phyloP scores from a whole-genome alignment of 129 eudicot species.

The Flaveria bidentis region DNA sequence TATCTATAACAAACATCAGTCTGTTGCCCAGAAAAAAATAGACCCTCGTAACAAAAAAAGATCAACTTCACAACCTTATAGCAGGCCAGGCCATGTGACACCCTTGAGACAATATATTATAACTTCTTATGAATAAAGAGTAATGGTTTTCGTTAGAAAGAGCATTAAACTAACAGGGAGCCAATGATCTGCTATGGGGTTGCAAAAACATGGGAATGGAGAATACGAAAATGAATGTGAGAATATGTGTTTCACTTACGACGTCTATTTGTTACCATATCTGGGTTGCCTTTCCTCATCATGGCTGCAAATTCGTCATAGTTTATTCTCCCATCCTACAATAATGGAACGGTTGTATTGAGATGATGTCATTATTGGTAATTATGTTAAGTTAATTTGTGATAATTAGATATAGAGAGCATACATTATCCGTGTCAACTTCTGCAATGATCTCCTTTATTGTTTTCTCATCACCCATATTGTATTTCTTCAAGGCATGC shows the following conservation, averaged over 20 bases:
- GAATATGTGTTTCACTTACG: slow-evolving; percentile 46
- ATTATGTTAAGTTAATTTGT: slow-evolving; percentile 2
- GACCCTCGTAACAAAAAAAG: slow-evolving; percentile 17
- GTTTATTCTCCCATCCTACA: slow-evolving; percentile 92
- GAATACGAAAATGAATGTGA: background rate
- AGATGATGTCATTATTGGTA: background rate
- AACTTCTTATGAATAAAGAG: slow-evolving; percentile 10
- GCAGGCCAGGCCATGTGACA: background rate
- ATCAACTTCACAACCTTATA: background rate
- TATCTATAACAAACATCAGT: slow-evolving; percentile 2
- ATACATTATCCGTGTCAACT: slow-evolving; percentile 93
- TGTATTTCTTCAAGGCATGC: slow-evolving; percentile 85
- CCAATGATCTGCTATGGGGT: slow-evolving; percentile 18
- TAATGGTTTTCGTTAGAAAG: background rate
- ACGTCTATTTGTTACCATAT: slow-evolving; percentile 58
- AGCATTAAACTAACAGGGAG: slow-evolving; percentile 7
- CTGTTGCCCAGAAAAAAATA: slow-evolving; percentile 8
- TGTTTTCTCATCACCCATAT: slow-evolving; percentile 94
- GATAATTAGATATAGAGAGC: slow-evolving; percentile 26
- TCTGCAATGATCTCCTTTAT: slow-evolving; percentile 92
- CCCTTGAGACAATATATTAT: background rate
- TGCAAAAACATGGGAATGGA: background rate
- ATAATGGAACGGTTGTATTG: background rate
- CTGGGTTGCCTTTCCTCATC: slow-evolving; percentile 93
- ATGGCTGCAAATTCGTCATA: slow-evolving; percentile 91